phyloP scores from a whole-genome alignment of 2,329 filamentous ascomycete species.

The Aureobasidium sp. region DNA sequence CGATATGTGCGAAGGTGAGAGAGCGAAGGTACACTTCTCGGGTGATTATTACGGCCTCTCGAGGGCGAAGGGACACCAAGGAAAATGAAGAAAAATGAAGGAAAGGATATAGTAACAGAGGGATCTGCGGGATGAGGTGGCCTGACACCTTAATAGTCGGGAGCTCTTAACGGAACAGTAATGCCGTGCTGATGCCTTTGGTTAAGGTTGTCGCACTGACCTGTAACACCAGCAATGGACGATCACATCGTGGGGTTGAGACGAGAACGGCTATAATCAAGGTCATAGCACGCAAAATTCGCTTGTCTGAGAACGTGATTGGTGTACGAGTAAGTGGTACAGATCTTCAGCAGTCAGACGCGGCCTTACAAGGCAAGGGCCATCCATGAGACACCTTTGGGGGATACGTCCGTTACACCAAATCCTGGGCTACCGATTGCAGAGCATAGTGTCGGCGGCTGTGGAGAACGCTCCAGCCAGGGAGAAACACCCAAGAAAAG shows the following conservation, averaged over 20 bases:
- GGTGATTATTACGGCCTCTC: background rate
- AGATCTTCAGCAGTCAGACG: background rate
- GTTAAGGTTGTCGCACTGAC: slow-evolving; percentile 18
- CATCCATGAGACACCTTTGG: background rate
- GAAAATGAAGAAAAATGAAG: background rate
- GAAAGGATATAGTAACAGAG: background rate
- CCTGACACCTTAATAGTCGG: slow-evolving; percentile 5
- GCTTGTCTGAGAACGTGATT: slow-evolving; percentile 6
- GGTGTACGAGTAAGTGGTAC: background rate
- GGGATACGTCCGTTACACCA: slow-evolving; percentile 18
- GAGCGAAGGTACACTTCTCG: background rate
- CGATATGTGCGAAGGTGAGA: background rate
- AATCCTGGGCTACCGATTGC: background rate
- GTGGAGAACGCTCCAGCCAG: background rate
- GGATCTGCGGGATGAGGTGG: slow-evolving; percentile 6
- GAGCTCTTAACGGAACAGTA: background rate
- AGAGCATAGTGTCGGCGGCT: slow-evolving; percentile 2
- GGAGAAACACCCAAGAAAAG: slow-evolving; percentile 4
- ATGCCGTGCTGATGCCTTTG: slow-evolving; percentile 5
- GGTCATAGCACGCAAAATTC: slow-evolving; percentile 9
- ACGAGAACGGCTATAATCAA: slow-evolving; percentile 13
- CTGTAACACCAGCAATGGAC: slow-evolving; percentile 6
- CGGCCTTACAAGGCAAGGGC: slow-evolving; percentile 13
- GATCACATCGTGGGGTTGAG: slow-evolving; percentile 6
- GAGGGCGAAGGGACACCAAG: background rate